Evolutionary conservation across 176 grass and related monocot species (phyloP).

Genomic region (Paspalum vaginatum): DNA sequence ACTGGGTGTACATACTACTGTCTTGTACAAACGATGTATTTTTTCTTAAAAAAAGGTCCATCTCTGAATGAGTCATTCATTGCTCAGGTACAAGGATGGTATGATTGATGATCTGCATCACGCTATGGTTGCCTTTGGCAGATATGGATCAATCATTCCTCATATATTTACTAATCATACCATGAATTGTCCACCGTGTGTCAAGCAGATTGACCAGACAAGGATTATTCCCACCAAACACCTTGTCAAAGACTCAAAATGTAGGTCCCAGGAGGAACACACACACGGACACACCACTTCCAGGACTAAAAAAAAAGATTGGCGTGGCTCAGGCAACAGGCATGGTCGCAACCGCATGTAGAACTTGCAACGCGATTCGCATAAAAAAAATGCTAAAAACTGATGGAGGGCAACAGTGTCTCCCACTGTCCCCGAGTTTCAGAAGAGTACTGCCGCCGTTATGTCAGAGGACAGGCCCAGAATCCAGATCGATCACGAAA

Average conservation of each 20-base stretch:
- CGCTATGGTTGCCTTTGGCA: neutral
- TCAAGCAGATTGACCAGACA: neutral
- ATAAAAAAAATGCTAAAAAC: too few relatives aligned
- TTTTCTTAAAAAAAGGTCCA: neutral
- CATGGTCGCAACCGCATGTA: too few relatives aligned
- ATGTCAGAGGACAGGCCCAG: too few relatives aligned
- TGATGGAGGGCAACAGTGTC: too few relatives aligned
- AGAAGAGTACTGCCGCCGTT: too few relatives aligned
- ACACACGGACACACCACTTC: neutral
- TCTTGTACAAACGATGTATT: neutral
- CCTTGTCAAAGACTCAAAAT: neutral
- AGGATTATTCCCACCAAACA: neutral
- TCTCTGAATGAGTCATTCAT: neutral
- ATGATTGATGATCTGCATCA: neutral
- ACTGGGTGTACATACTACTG: neutral
- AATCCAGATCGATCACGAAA: too few relatives aligned
- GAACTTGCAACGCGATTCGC: too few relatives aligned
- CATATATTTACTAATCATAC: neutral
- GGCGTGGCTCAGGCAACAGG: conserved; percentile 11
- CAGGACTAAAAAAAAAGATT: neutral
- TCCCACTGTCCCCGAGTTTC: too few relatives aligned
- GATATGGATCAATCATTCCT: neutral
- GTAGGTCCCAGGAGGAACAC: conserved; percentile 21
- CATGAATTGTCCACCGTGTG: neutral
- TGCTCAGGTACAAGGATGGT: neutral